Evolutionary conservation across 2,329 filamentous ascomycete species (phyloP), one percentile per base, ranked within the genome.

Genomic region (Aspergillus sp.): DNA sequence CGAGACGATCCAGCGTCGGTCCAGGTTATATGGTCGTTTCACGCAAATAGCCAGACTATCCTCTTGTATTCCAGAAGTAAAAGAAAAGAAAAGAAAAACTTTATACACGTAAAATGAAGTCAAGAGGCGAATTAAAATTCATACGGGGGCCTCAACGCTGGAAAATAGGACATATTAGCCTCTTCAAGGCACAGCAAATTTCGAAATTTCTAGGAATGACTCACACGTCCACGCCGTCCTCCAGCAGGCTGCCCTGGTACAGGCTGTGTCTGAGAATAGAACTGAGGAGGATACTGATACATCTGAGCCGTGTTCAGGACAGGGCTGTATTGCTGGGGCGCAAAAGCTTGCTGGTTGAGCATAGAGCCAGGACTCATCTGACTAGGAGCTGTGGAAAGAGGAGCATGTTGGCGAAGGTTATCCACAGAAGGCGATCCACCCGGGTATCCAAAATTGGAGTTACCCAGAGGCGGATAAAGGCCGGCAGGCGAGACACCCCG

Each of bases 141-240:
- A 59, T 53, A 57, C 42, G 47, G 43, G 38, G 44, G 46, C 40
- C 45, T 67, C 54, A 66, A 56, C 62, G 61, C 64, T 67, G 48
- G 9, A 40, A 11, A 27, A 8, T 39, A 39, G 29, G 7, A 33
- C 31, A 42, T 10, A 43, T 57, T 48, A 61, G 50, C 37, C 26
- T 44, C 28, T 40, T 31, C 10, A n/a, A 4, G n/a, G 33, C 41
- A 31, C 11, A 13, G 28, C 13, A 27, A 27, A 36, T 42, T 30
- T 30, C 31, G 32, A 10, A 34, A 45, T 38, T 31, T 29, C 40
- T 11, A 46, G 31, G 48, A 49, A 50, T 45, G 47, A 65, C 74
- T 75, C 66, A 77, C 74, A 56, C 76, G 69, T 67, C 76, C 77
- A 59, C 77, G 73, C 56, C 76, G 72, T 45, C 73, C 73, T 51